These are phyloP conservation scores for Nothopassalora personata DNA, from an alignment of 2,329 filamentous ascomycete genomes.

Conservation along the genomic window DNA sequence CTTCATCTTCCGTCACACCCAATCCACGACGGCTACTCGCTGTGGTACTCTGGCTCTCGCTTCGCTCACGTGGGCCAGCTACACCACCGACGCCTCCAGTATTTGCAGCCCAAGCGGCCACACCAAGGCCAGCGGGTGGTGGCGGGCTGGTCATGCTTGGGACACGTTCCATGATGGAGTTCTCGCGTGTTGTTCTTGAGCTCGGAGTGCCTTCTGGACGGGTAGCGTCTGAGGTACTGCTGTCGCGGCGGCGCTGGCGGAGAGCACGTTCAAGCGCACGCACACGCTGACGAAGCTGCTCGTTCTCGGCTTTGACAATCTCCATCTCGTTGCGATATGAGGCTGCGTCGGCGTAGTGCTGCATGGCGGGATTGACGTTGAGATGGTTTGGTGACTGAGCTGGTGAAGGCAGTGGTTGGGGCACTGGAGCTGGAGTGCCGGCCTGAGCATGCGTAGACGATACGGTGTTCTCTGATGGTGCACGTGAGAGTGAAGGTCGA, in stretches of 20 bases:
- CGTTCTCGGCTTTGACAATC: conserved; percentile 47
- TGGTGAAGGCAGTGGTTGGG: conserved; percentile 18
- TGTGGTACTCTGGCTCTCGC: conserved; percentile 36
- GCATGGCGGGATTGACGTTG: conserved; percentile 20
- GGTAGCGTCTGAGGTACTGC: conserved; percentile 28
- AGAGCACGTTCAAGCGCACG: conserved; percentile 43
- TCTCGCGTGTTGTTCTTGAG: conserved; percentile 6
- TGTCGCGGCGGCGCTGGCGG: conserved; percentile 29
- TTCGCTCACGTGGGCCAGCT: conserved; percentile 32
- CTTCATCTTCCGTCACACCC: conserved; percentile 28
- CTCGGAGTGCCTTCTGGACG: conserved; percentile 11
- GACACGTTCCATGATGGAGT: conserved; percentile 7
- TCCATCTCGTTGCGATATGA: conserved; percentile 44
- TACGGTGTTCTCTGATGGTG: conserved; percentile 24
- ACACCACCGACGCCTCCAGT: conserved; percentile 31
- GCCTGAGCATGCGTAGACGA: conserved; percentile 25
- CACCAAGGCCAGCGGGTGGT: conserved; percentile 17
- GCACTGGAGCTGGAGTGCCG: conserved; percentile 20
- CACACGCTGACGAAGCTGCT: conserved; percentile 43
- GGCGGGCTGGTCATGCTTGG: conserved; percentile 14
- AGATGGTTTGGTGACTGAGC: conserved; percentile 18
- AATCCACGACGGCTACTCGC: conserved; percentile 28
- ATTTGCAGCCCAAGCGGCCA: conserved; percentile 27
- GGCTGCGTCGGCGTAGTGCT: conserved; percentile 37
- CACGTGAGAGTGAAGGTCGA: conserved; percentile 31